Percentiles rank a stretch among this genome's conserved stretches.
phyloP scores from a whole-genome alignment of 148 eudicot genomes.

The Rheum nobile region DNA sequence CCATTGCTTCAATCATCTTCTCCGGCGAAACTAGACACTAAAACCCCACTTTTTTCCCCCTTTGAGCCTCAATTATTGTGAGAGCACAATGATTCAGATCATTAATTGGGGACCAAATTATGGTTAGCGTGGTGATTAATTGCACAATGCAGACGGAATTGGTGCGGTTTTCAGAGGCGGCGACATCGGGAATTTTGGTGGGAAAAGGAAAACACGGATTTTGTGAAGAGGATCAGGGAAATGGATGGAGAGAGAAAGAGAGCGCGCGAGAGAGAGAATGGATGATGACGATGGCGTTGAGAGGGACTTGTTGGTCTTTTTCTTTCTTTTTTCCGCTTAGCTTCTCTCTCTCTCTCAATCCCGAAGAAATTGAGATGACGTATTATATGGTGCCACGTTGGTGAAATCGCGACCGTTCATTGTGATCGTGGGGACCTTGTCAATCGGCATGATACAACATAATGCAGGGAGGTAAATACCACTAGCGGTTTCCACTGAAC shows the following conservation, averaged over 20 bases:
- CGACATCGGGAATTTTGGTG: background rate
- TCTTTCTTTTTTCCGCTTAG: background rate
- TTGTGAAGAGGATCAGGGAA: slow-evolving; percentile 1
- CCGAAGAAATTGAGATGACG: background rate
- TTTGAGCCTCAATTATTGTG: background rate
- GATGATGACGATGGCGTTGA: slow-evolving; percentile 2
- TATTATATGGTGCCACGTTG: background rate
- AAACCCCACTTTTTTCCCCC: background rate
- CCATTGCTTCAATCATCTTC: slow-evolving; percentile 37
- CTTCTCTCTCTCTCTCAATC: background rate
- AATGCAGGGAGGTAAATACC: background rate
- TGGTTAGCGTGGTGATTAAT: background rate
- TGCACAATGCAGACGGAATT: slow-evolving; percentile 17
- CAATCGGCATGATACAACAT: background rate
- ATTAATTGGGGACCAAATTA: slow-evolving; percentile 11
- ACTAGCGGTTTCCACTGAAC: background rate
- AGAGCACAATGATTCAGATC: slow-evolving; percentile 1
- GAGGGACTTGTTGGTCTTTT: background rate
- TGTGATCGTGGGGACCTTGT: background rate
- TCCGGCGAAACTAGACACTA: background rate
- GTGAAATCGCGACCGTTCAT: background rate
- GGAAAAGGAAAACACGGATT: slow-evolving; percentile 12
- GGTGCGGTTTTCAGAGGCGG: background rate
- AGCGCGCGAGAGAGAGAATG: background rate
- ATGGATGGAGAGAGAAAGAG: background rate